Evolutionary conservation across 2,329 filamentous ascomycete species (phyloP).

Genomic region (Metarhizium brunneum): DNA sequence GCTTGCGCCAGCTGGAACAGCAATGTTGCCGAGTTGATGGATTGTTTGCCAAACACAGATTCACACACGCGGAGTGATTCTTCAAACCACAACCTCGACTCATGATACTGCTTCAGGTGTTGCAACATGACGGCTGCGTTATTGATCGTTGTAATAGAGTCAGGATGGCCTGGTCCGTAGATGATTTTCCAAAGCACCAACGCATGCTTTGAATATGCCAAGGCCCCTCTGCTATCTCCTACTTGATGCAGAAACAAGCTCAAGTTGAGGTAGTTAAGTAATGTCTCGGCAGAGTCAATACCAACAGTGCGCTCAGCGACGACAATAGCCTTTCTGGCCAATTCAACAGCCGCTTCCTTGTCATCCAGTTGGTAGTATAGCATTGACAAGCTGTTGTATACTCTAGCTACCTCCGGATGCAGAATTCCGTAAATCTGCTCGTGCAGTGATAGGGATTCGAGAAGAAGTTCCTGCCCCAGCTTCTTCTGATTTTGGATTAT

Average conservation of each 20-base stretch:
- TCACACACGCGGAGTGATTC: slow-evolving; percentile 84
- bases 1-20: slow-evolving; percentile 96
- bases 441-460: slow-evolving; percentile 93
- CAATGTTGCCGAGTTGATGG: slow-evolving; percentile 87
- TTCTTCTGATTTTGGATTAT: slow-evolving; percentile 92
- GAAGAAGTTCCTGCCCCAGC: slow-evolving; percentile 84
- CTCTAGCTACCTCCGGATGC: slow-evolving; percentile 89
- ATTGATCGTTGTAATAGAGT: slow-evolving; percentile 97
- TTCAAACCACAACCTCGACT: slow-evolving; percentile 95
- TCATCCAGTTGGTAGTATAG: slow-evolving; percentile 97
- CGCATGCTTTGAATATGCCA: slow-evolving; percentile 84
- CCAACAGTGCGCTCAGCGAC: slow-evolving; percentile 91
- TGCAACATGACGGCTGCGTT: slow-evolving; percentile 99
- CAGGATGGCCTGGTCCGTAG: slow-evolving; percentile 86
- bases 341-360: slow-evolving; percentile 89
- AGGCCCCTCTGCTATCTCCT: slow-evolving; percentile 80
- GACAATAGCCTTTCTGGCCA: slow-evolving; percentile 93
- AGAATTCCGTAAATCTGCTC: slow-evolving; percentile 98
- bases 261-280: slow-evolving; percentile 92
- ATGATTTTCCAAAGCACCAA: slow-evolving; percentile 95
- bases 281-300: slow-evolving; percentile 85
- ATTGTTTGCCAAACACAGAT: slow-evolving; percentile 78
- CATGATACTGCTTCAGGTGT: slow-evolving; percentile 85
- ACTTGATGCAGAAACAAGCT: slow-evolving; percentile 88
- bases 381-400: slow-evolving; percentile 92